Base-by-base conservation (phyloP, 768 basidiomycete species). In the Psilocybe tampanensis region DNA sequence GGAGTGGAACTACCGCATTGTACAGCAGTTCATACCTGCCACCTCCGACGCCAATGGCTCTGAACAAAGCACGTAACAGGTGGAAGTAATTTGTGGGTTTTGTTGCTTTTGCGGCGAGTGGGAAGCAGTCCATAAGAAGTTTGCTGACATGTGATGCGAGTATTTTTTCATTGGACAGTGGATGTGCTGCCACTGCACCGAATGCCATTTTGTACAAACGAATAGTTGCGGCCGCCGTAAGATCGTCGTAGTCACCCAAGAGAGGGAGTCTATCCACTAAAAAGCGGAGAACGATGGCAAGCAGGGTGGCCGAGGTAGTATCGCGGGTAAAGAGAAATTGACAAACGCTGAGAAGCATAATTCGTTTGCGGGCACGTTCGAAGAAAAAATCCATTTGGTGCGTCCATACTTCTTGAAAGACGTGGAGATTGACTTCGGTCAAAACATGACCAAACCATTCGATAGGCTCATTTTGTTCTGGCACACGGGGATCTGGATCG, bases 141-240 rank as follows among this genome's bases (percentile, higher is more conserved):
- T 93, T 93, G 15, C 92, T 87, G 33, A 99, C 82, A 74, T 98
- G 94, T 1, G 91, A 86, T 13, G 94, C 94, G n/a, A 99, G 78
- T 52, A 98, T 94, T 7, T 89, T 83, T 72, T 99, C 97, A 72
- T 98, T 98, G 18, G 81, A 72, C 19, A 69, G 68, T 19, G 94
- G 88, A 70, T 84, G 86, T 48, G 82, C 65, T 12, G 87, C 85
- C 51, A 98, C 92, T 4, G 96, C 92, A 55, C 82, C 80, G 72
- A 98, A 99, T 13, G 94, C 89, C 84, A 97, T 89, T 76, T 97
- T 98, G 84, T 94, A 98, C 44, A 98, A 76, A 49, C 94, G 86
- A 59, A 99, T 89, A 9, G 91, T 90, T 12, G 94, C 85, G 0
- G 88, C 87, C 0, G 94, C 91, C 18, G 86, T 86, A 60, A 85